Base-by-base conservation (phyloP, 108 stramenopile species). In the Skeletonema menzelii region DNA sequence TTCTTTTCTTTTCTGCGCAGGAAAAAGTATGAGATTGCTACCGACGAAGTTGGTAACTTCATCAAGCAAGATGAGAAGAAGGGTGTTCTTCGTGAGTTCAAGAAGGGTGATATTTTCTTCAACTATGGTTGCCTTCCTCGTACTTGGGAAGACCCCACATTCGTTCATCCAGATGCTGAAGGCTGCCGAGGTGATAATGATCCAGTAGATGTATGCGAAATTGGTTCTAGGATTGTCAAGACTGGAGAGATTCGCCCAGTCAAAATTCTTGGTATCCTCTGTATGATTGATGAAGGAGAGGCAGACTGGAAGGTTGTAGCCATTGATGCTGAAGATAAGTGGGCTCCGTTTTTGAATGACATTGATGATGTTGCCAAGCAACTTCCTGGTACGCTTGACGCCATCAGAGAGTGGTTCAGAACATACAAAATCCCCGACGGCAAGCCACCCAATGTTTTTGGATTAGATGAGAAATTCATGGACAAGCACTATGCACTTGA, bases 341-440 rank as follows among this genome's bases (percentile, higher is more conserved):
- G 96, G 97, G 96, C 96, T 8, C 93, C 93, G 12, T 92, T 95
- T 71, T 84, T 99, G 15, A 93, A 99, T 80, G 94, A 98, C 66
- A 92, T 99, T 58, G 84, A 96, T 46, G 98, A 99, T 74, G 97
- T 99, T 55, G 95, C 98, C 80, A 75, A 83, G 63, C 83, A 96
- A 61, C 79, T 96, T 57, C 98, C 98, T 42, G 97, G 97, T 28
- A 87, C 88, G 72, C 72, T 99, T 19, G 79, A 83, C 55, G 86
- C 91, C 68, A 91, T 99, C 53, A 88, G 97, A 42, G 97, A 98
- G 83, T 99, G 98, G 98, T 97, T 97, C 86, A 85, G 97, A 40
- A 98, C 97, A 44, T 99, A 99, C 92, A 99, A 99, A 82, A 95
- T 98, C 53, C 96, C 97, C 17, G 98, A 99, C 75, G 98, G 98